A percentile compares a stretch with the other conserved stretches of the same genome.
phyloP scores from a whole-genome alignment of 2,329 filamentous ascomycete genomes.

The Colletotrichum kahawae region DNA sequence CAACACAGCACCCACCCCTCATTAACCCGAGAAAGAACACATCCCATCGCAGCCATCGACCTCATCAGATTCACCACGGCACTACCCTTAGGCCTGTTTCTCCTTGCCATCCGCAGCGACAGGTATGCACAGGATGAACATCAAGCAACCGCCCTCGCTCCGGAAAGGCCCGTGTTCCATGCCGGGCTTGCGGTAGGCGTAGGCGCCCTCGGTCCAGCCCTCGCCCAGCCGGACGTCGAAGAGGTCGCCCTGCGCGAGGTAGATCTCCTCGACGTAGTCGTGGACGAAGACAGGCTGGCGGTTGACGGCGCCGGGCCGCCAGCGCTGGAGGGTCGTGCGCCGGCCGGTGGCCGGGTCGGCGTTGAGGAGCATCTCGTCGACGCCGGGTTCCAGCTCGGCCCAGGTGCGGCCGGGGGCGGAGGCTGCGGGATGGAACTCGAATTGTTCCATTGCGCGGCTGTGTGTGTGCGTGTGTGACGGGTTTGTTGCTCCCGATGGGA shows the following conservation, averaged over 20 bases:
- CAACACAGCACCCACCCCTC: not conserved
- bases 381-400: slow-evolving; percentile 32
- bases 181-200: slow-evolving; percentile 43
- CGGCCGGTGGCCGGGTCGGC: slow-evolving; percentile 31
- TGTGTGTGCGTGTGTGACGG: not conserved
- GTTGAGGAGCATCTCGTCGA: slow-evolving; percentile 41
- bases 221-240: slow-evolving; percentile 33
- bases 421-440: slow-evolving; percentile 31
- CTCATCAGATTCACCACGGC: not conserved
- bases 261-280: slow-evolving; percentile 43
- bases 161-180: slow-evolving; percentile 44
- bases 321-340: slow-evolving; percentile 38
- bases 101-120: slow-evolving; percentile 11
- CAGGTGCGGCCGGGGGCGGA: slow-evolving; percentile 25
- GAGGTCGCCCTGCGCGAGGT: slow-evolving; percentile 38
- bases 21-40: not conserved
- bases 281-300: slow-evolving; percentile 35
- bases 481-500: not conserved
- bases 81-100: not conserved
- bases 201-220: slow-evolving; percentile 38
- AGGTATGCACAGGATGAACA: slow-evolving; percentile 33
- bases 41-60: not conserved
- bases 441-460: slow-evolving; percentile 28
- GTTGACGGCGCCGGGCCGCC: slow-evolving; percentile 34
- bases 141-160: slow-evolving; percentile 38